Evolutionary conservation across 768 basidiomycete genomes (phyloP).

Genomic region (Leccinum aurantiacum): DNA sequence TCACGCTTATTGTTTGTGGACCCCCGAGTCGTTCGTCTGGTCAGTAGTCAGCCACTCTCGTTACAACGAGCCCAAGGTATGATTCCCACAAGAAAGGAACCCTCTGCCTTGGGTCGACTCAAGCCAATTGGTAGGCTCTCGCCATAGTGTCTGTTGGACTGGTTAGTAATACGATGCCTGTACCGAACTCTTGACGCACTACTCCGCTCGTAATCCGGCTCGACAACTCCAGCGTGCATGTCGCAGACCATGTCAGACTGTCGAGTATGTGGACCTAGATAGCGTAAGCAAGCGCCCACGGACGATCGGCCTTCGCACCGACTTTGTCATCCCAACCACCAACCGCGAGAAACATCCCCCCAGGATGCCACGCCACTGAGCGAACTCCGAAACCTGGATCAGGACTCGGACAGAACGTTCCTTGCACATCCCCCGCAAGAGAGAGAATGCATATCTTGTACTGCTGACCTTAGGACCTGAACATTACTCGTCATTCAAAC

Average conservation of each 20-base stretch:
- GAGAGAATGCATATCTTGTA: constrained; percentile 75
- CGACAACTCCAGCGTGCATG: constrained; percentile 61
- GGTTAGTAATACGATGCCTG: not conserved
- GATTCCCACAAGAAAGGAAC: constrained; percentile 74
- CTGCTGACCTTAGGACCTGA: constrained; percentile 36
- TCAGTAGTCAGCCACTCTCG: not conserved
- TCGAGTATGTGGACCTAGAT: constrained; percentile 73
- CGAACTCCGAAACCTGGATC: constrained; percentile 88
- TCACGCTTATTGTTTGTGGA: constrained; percentile 50
- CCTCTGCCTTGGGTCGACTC: constrained; percentile 82
- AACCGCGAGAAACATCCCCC: constrained; percentile 75
- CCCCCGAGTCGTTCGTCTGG: constrained; percentile 67
- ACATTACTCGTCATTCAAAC: not conserved
- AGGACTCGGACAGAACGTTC: constrained; percentile 65
- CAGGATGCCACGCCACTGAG: constrained; percentile 81
- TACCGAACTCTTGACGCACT: constrained; percentile 42
- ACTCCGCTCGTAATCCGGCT: constrained; percentile 54
- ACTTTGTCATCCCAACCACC: constrained; percentile 92
- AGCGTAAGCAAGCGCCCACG: constrained; percentile 1
- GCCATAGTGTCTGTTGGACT: constrained; percentile 68
- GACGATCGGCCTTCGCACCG: constrained; percentile 8
- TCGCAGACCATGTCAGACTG: constrained; percentile 69
- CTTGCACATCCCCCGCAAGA: constrained; percentile 61
- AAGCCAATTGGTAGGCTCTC: constrained; percentile 83
- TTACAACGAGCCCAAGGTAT: not conserved